Conservation (phyloP, 2,329 filamentous ascomycete genomes). For the Microdochium paspali region DNA sequence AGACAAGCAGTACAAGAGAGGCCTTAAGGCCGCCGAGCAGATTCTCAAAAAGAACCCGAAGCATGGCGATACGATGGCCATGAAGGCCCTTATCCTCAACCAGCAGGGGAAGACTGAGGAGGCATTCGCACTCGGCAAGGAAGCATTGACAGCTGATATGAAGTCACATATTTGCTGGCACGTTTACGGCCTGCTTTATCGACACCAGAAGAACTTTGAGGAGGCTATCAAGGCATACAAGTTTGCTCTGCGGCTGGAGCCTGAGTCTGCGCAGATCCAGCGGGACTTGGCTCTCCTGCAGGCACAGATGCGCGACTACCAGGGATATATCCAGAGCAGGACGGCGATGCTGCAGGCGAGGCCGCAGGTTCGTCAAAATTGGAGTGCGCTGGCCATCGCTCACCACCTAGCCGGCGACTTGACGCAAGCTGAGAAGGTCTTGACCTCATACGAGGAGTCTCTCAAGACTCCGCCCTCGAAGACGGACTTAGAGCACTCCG, state of each 20-base stretch:
- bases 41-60: slow-evolving; percentile 91
- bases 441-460: slow-evolving; percentile 89
- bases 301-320: slow-evolving; percentile 92
- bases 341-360: slow-evolving; percentile 79
- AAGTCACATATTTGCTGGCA: slow-evolving; percentile 99
- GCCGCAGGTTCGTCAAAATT: slow-evolving; percentile 78
- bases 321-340: slow-evolving; percentile 85
- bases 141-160: slow-evolving; percentile 91
- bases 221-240: slow-evolving; percentile 99
- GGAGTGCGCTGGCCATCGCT: slow-evolving; percentile 94
- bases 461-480: slow-evolving; percentile 71
- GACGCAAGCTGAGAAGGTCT: slow-evolving; percentile 76
- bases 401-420: slow-evolving; percentile 85
- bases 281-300: slow-evolving; percentile 88
- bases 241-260: slow-evolving; percentile 84
- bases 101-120: slow-evolving; percentile 86
- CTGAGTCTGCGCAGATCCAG: slow-evolving; percentile 90
- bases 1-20: slow-evolving; percentile 93
- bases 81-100: slow-evolving; percentile 97
- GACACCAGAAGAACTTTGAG: slow-evolving; percentile 93
- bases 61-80: slow-evolving; percentile 96
- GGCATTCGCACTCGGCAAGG: slow-evolving; percentile 86
- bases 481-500: slow-evolving; percentile 82
- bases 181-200: slow-evolving; percentile 90
- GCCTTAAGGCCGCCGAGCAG: slow-evolving; percentile 90